Evolutionary conservation across 805 yeast genomes (phyloP).

Genomic region (Nakazawaea wyomingensis): DNA sequence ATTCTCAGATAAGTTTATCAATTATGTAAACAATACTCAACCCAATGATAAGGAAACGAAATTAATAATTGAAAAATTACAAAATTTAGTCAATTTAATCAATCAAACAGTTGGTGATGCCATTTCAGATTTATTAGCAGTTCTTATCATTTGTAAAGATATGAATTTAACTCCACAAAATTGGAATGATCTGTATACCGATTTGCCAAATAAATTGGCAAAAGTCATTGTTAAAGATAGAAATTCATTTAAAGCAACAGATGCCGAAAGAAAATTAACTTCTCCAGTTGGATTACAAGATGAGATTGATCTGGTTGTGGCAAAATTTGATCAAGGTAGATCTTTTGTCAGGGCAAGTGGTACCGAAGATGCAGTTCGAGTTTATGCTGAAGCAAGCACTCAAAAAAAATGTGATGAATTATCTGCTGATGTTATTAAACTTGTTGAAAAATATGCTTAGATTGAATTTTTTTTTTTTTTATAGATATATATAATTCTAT

Average conservation of each 20-base stretch:
- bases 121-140: conserved; percentile 81
- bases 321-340: conserved; percentile 56
- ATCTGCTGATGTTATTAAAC: conserved; percentile 32
- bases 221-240: conserved; percentile 85
- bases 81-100: conserved; percentile 62
- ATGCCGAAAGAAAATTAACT: conserved; percentile 81
- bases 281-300: conserved; percentile 76
- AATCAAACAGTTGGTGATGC: conserved; percentile 99
- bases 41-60: neutral
- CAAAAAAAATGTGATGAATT: conserved; percentile 42
- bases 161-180: conserved; percentile 53
- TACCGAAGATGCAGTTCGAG: conserved; percentile 95
- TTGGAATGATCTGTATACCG: conserved; percentile 77
- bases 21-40: conserved; percentile 25
- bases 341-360: conserved; percentile 97
- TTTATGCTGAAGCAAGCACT: conserved; percentile 83
- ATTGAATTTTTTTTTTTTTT: too few relatives aligned
- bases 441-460: conserved; percentile 24
- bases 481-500: too few relatives aligned
- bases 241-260: conserved; percentile 70
- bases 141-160: conserved; percentile 56
- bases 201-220: conserved; percentile 79
- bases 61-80: conserved; percentile 31
- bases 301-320: conserved; percentile 61
- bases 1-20: conserved; percentile 53